phyloP scores from a whole-genome alignment of 768 basidiomycete species.

The Leccinum truebloodii region DNA sequence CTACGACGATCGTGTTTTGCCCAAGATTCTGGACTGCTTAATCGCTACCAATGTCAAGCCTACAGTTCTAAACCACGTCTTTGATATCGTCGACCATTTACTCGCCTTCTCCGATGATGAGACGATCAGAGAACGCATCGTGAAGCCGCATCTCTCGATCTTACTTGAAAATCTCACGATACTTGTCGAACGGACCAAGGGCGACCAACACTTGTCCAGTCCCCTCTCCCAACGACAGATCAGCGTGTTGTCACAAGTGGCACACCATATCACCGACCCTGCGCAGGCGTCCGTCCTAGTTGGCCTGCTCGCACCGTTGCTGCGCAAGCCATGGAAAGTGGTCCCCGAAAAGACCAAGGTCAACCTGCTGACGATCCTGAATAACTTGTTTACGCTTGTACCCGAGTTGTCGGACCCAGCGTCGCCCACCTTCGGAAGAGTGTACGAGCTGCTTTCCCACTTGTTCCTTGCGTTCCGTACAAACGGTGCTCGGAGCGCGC shows the following conservation, averaged over 20 bases:
- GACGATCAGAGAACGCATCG: conserved; percentile 48
- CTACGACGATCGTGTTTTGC: conserved; percentile 67
- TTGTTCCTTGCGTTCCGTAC: conserved; percentile 78
- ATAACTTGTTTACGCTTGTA: conserved; percentile 64
- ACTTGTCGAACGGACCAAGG: conserved; percentile 65
- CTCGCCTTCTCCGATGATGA: conserved; percentile 56
- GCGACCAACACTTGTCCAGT: conserved; percentile 48
- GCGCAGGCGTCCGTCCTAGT: conserved; percentile 74
- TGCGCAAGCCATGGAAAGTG: conserved; percentile 65
- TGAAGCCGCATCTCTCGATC: conserved; percentile 69
- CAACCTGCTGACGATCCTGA: conserved; percentile 73
- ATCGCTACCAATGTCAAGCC: conserved; percentile 85
- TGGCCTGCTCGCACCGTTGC: conserved; percentile 71
- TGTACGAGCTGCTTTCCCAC: conserved; percentile 67
- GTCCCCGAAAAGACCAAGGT: conserved; percentile 81
- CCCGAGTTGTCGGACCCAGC: conserved; percentile 53
- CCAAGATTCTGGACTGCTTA: conserved; percentile 81
- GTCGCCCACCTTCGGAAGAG: conserved; percentile 47
- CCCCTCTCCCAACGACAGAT: conserved; percentile 83
- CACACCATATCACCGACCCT: conserved; percentile 69
- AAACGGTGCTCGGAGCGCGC: conserved; percentile 65
- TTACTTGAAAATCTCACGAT: conserved; percentile 72
- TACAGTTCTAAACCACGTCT: conserved; percentile 55
- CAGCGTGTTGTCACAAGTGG: conserved; percentile 73
- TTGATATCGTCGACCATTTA: conserved; percentile 81